Base-by-base conservation (phyloP, 345 rosid species). In the Eucalyptus victrix region DNA sequence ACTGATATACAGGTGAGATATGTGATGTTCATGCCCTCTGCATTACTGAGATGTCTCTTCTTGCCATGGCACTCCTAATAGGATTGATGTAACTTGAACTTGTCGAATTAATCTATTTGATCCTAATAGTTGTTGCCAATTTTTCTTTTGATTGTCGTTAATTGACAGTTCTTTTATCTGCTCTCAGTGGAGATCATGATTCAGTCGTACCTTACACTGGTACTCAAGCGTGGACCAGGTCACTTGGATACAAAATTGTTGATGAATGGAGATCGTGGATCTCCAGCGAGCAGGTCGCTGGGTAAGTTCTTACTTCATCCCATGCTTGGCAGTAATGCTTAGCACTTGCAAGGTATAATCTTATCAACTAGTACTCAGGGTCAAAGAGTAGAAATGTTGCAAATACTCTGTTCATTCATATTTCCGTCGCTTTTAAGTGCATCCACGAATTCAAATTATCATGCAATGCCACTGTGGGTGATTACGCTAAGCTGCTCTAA, bases 1-100 rank as follows among this genome's bases (percentile, higher is more conserved):
- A 8, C 93, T 93, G 17, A 91, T 93, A 19, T 93, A 90, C 90
- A 93, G 93, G 95, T 93, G 89, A 47, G 7, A 34, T 40, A n/a
- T 12, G 83, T 12, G 83, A 76, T 12, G 24, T 76, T 76, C 83
- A 40, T 37, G 83, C 47, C 30, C 83, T 37, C 47, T 76, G 47
- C 83, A 76, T 76, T 37, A 37, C 83, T 76, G 47, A 76, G 83
- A 37, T 23, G 12, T 76, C 83, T 76, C 28, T 37, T 76, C 28
- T 6, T 40, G 47, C 47, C 47, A 6, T n/a, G 76, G 76, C 76
- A n/a, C 19, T 65, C 40, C 40, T 4, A n/a, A n/a, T n/a, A 65
- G 37, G 80, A 69, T 69, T 69, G 24, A 18, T 69, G 44, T 69
- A 34, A 34, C 44, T 69, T 9, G 21, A 34, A 69, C 44, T 18